A percentile compares a stretch with the other conserved stretches of the same genome.
These are phyloP conservation scores for Mycena sanguinolenta DNA, from an alignment of 768 basidiomycete genomes.

Conservation along the genomic window DNA sequence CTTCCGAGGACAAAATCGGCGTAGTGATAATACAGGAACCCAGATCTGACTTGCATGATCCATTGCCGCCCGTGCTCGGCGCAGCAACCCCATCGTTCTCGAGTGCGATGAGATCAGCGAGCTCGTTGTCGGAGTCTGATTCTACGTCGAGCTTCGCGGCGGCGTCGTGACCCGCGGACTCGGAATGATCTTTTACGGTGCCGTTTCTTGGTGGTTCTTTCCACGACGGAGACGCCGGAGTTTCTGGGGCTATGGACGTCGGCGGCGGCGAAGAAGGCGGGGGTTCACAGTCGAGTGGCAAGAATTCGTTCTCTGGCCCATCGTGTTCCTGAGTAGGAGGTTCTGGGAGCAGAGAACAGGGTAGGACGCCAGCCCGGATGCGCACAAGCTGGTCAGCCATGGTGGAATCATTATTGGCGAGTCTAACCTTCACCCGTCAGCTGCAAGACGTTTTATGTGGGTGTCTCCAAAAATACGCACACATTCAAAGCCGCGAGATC, in stretches of 20 bases:
- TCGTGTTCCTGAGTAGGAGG: background rate
- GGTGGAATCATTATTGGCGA: conserved; percentile 21
- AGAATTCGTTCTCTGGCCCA: background rate
- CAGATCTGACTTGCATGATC: background rate
- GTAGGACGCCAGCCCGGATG: conserved; percentile 21
- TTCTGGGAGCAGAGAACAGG: background rate
- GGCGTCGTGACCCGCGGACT: background rate
- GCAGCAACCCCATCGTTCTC: background rate
- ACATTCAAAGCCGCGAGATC: conserved; percentile 17
- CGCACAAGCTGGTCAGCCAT: conserved; percentile 27
- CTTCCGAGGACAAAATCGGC: background rate
- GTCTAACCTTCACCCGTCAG: conserved; percentile 12
- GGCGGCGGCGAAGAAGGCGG: background rate
- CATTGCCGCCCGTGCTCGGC: background rate
- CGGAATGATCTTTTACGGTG: background rate
- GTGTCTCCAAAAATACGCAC: conserved; percentile 18
- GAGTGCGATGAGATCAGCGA: background rate
- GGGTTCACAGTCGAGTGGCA: background rate
- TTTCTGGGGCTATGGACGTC: background rate
- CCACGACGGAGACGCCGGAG: background rate
- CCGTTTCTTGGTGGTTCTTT: background rate
- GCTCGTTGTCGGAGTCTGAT: background rate
- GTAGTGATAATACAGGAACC: background rate
- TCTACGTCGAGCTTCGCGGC: no score
- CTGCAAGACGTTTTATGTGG: background rate